phyloP scores from a whole-genome alignment of 2,329 filamentous ascomycete genomes.

The Ambrosiella beaveri region DNA sequence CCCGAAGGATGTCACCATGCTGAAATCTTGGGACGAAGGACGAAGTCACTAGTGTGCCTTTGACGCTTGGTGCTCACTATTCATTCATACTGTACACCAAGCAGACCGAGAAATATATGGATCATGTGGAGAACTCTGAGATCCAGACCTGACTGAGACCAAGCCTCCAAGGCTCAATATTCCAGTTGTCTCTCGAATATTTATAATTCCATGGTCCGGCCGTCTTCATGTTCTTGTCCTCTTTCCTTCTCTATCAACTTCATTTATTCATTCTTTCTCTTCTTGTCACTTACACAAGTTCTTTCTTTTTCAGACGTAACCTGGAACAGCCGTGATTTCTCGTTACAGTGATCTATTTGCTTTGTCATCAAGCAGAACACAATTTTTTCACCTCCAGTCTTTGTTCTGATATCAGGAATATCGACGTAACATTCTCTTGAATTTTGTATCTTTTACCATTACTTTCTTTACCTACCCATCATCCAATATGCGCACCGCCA shows the following conservation, averaged over 20 bases:
- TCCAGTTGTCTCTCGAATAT: background rate
- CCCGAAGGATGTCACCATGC: background rate
- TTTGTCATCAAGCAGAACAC: background rate
- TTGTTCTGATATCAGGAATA: slow-evolving; percentile 5
- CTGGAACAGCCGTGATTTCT: background rate
- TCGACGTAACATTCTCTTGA: background rate
- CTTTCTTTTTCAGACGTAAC: background rate
- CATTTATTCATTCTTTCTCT: background rate
- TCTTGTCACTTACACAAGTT: background rate
- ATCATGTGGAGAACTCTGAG: background rate
- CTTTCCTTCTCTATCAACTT: background rate
- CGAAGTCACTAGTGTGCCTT: background rate
- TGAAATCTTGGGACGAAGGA: background rate
- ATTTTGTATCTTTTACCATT: background rate
- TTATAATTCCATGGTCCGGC: background rate
- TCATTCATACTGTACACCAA: background rate
- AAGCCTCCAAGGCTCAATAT: background rate
- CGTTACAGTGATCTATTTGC: background rate
- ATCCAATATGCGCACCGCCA: slow-evolving; percentile 6
- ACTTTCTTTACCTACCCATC: background rate
- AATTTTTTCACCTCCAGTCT: background rate
- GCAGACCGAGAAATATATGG: background rate
- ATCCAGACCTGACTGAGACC: background rate
- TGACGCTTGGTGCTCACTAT: background rate
- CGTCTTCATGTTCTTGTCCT: background rate